phyloP scores from a whole-genome alignment of 495 filamentous ascomycete species.

The Hapsidospora chrysogenum region DNA sequence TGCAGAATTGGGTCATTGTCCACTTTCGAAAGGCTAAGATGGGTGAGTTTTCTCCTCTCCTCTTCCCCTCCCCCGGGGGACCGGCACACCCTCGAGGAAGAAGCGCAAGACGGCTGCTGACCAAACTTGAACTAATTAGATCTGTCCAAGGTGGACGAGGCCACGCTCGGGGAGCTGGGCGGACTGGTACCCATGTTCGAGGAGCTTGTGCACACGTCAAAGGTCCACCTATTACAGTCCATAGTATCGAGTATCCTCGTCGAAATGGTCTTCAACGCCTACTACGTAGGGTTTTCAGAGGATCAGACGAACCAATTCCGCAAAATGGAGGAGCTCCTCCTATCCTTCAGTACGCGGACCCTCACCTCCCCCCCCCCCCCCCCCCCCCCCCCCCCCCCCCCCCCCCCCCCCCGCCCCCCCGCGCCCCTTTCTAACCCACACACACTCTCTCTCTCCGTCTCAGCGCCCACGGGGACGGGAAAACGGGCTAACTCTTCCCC shows the following conservation, averaged over 20 bases:
- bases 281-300: slow-evolving; percentile 32
- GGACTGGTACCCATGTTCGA: slow-evolving; percentile 33
- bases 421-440: no score
- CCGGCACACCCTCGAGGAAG: no score
- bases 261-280: slow-evolving; percentile 30
- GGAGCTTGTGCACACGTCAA: slow-evolving; percentile 25
- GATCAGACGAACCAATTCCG: slow-evolving; percentile 23
- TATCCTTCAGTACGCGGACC: slow-evolving; percentile 23
- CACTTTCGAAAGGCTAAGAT: slow-evolving; percentile 34
- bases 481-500: slow-evolving; percentile 1
- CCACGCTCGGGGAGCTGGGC: slow-evolving; percentile 19
- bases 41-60: slow-evolving; percentile 15
- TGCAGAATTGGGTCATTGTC: slow-evolving; percentile 42
- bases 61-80: not conserved
- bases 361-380: not conserved
- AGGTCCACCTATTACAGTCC: slow-evolving; percentile 35
- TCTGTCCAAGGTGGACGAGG: slow-evolving; percentile 15
- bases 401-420: no score
- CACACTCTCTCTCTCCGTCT: no score
- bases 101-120: not conserved
- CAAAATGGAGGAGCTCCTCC: slow-evolving; percentile 27
- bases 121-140: slow-evolving; percentile 11
- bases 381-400: not conserved
- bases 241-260: slow-evolving; percentile 32
- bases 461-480: not conserved